Evolutionary conservation across 2,329 filamentous ascomycete genomes (phyloP).

Genomic region (Emmonsia crescens): DNA sequence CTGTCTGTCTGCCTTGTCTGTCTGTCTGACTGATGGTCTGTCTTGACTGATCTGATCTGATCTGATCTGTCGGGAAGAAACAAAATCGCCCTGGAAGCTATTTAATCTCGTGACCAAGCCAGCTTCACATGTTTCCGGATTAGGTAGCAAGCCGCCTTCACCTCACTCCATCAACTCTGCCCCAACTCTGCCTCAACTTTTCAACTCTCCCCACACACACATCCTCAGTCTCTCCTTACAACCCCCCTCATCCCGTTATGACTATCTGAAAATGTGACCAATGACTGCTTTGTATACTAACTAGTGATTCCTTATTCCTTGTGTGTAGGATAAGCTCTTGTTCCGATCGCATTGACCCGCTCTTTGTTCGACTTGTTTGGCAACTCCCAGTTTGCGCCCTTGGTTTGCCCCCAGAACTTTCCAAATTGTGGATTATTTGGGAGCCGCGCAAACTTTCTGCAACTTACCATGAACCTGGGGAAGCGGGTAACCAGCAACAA

Average conservation of each 20-base stretch:
- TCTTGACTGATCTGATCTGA: background rate
- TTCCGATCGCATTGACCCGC: background rate
- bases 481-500: background rate
- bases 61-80: background rate
- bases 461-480: constrained; percentile 3
- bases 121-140: background rate
- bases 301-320: background rate
- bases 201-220: background rate
- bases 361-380: background rate
- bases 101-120: background rate
- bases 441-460: background rate
- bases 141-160: background rate
- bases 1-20: too few species aligned
- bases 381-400: background rate
- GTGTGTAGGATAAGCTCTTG: background rate
- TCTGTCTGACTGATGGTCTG: too few species aligned
- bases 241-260: background rate
- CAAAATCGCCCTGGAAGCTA: background rate
- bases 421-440: background rate
- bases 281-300: background rate
- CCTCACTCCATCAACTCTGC: background rate
- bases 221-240: too few species aligned
- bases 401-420: background rate
- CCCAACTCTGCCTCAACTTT: background rate
- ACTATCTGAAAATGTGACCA: background rate